phyloP scores from a whole-genome alignment of 257 asterid species.

The Galeopsis tetrahit region DNA sequence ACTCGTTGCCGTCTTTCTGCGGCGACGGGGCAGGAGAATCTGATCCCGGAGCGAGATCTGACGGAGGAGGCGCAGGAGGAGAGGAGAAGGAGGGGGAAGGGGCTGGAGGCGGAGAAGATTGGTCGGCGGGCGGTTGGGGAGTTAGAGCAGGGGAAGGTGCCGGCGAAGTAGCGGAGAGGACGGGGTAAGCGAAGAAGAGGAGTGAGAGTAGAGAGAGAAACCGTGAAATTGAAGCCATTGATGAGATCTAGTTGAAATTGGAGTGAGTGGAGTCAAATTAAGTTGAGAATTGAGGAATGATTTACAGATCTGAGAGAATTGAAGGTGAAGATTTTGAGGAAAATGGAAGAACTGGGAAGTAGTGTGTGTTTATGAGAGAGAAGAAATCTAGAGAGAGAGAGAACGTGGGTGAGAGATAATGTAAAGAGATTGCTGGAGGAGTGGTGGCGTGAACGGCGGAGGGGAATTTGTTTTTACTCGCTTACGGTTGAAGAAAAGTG shows the following conservation, averaged over 20 bases:
- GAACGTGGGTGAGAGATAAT: constrained; percentile 24
- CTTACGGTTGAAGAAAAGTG: constrained; percentile 32
- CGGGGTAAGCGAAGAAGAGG: constrained; percentile 26
- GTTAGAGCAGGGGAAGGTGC: constrained; percentile 48
- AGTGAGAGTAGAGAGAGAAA: constrained; percentile 35
- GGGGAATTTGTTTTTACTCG: constrained; percentile 28
- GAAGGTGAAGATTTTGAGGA: background rate
- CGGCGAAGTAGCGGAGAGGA: constrained; percentile 42
- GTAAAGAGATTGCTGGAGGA: background rate
- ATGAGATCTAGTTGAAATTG: constrained; percentile 28
- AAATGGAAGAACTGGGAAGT: constrained; percentile 18
- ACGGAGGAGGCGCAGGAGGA: constrained; percentile 71
- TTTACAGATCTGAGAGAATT: constrained; percentile 22
- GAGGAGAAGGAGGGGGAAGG: constrained; percentile 42
- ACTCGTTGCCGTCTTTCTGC: background rate
- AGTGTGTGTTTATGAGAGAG: background rate
- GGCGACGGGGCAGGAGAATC: constrained; percentile 49
- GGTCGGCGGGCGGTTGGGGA: constrained; percentile 41
- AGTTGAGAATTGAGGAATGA: background rate
- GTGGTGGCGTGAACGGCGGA: constrained; percentile 30
- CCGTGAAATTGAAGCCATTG: constrained; percentile 42
- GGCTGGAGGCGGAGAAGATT: constrained; percentile 36
- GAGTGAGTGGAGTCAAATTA: background rate
- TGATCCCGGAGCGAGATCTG: constrained; percentile 46
- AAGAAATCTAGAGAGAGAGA: background rate